phyloP scores from a whole-genome alignment of 148 eudicot genomes.

The Pharnaceum exiguum region DNA sequence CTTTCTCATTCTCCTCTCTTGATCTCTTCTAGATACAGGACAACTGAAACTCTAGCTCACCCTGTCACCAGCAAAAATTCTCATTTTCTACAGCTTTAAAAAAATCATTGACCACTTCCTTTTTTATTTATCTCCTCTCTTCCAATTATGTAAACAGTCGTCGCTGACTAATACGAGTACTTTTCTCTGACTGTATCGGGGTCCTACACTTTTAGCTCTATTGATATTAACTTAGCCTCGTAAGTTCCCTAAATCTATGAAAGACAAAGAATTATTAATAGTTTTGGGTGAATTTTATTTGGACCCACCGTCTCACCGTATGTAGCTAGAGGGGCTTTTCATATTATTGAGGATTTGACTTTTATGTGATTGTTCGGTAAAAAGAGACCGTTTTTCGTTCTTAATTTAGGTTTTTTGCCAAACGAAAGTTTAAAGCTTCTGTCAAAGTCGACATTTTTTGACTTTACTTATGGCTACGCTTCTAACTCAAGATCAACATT shows the following conservation, averaged over 20 bases:
- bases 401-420: background rate
- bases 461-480: background rate
- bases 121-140: background rate
- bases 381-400: background rate
- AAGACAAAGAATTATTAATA: too few species aligned
- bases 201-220: too few species aligned
- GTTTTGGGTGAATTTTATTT: too few species aligned
- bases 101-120: conserved; percentile 4
- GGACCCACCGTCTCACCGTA: too few species aligned
- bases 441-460: conserved; percentile 12
- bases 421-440: background rate
- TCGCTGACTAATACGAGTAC: conserved; percentile 17
- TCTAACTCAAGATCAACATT: too few species aligned
- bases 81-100: background rate
- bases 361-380: background rate
- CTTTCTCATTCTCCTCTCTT: background rate
- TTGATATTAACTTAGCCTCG: too few species aligned
- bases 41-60: background rate
- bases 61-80: too few species aligned
- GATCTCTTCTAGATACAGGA: conserved; percentile 1
- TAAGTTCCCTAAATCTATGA: too few species aligned
- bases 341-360: conserved; percentile 12
- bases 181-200: too few species aligned
- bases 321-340: too few species aligned
- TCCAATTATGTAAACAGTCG: conserved; percentile 1